Percentiles rank a stretch among this genome's conserved stretches.
Evolutionary conservation across 257 asterid species (phyloP).

Genomic region (Scutellaria barbata): DNA sequence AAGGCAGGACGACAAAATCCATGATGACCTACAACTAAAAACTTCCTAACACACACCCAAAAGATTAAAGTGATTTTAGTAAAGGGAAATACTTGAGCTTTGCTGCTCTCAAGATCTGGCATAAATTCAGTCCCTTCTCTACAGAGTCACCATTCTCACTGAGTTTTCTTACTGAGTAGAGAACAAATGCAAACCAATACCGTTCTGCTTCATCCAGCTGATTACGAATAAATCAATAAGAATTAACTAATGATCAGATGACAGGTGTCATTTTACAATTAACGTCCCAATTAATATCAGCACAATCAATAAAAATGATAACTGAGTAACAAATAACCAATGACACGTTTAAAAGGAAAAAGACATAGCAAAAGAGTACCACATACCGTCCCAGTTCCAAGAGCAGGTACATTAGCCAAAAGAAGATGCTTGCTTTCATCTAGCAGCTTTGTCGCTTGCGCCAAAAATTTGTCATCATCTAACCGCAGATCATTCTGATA

Average conservation of each 20-base stretch:
- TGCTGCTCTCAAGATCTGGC: constrained; percentile 73
- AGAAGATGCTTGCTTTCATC: constrained; percentile 69
- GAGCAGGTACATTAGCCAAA: constrained; percentile 53
- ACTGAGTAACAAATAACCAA: constrained; percentile 1
- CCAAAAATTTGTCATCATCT: constrained; percentile 52
- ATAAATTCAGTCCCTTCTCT: constrained; percentile 61
- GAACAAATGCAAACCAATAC: constrained; percentile 84
- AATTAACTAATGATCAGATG: constrained; percentile 27
- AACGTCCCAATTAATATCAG: background rate
- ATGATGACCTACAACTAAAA: constrained; percentile 19
- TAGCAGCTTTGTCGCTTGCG: constrained; percentile 64
- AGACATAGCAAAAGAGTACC: background rate
- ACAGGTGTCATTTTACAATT: constrained; percentile 27
- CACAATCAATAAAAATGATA: constrained; percentile 22
- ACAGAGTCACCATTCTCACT: constrained; percentile 46
- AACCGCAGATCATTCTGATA: constrained; percentile 63
- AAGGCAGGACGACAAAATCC: constrained; percentile 27
- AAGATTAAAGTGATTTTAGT: constrained; percentile 20
- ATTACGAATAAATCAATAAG: constrained; percentile 30
- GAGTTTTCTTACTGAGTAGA: constrained; percentile 70
- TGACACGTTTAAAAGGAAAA: background rate
- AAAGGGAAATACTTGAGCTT: constrained; percentile 67
- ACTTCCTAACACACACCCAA: constrained; percentile 9
- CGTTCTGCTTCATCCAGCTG: constrained; percentile 91
- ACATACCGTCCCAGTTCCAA: constrained; percentile 76